These are phyloP conservation scores for Sextonia rubra DNA, from an alignment of 164 flowering plant species.

Conservation along the genomic window DNA sequence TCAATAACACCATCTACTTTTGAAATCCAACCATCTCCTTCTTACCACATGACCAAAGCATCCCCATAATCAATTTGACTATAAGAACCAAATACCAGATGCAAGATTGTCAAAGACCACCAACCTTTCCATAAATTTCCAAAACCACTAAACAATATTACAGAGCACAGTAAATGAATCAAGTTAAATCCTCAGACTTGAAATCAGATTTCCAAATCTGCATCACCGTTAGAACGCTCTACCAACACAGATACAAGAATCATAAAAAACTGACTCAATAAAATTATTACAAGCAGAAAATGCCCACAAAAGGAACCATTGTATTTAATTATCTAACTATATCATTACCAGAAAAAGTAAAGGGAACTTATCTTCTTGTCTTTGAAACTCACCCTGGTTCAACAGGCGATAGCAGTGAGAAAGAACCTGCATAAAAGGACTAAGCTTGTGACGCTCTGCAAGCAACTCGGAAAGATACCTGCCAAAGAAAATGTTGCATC, in stretches of 20 bases:
- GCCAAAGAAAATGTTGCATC: conserved; percentile 13
- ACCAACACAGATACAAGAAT: neutral
- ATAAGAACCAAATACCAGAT: no score
- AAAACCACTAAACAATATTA: neutral
- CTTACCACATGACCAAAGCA: no score
- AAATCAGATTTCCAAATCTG: neutral
- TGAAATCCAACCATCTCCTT: no score
- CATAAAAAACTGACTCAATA: neutral
- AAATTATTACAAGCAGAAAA: no score
- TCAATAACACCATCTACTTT: no score
- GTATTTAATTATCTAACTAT: neutral
- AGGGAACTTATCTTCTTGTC: neutral
- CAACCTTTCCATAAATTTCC: neutral
- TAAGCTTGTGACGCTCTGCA: conserved; percentile 74
- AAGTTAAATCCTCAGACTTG: neutral
- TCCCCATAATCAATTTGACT: no score
- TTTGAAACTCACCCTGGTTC: conserved; percentile 73
- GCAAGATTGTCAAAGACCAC: neutral
- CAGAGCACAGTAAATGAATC: neutral
- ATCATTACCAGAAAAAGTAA: neutral
- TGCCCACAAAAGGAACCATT: neutral
- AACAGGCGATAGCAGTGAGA: conserved; percentile 66
- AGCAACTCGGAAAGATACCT: conserved; percentile 84
- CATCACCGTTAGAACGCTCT: neutral
- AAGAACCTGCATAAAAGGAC: conserved; percentile 80